These are phyloP conservation scores for Heliamphora exappendiculata DNA, from an alignment of 148 eudicot species.

Conservation along the genomic window DNA sequence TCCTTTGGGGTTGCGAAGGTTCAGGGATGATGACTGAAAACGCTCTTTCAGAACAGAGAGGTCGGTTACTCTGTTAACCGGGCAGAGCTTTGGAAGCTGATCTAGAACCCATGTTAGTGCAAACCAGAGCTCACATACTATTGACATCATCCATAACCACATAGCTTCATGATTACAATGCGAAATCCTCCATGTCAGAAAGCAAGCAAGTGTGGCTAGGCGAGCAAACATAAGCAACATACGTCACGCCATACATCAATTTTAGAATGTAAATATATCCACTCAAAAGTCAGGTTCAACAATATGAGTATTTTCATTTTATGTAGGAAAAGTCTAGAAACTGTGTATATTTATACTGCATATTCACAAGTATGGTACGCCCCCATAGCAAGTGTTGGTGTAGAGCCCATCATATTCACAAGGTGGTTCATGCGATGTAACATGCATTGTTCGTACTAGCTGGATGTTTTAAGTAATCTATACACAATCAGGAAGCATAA, in stretches of 20 bases:
- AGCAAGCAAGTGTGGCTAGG: conserved; percentile 64
- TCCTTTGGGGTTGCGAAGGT: conserved; percentile 74
- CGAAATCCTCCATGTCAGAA: conserved; percentile 74
- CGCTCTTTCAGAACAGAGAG: conserved; percentile 81
- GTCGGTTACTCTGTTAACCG: conserved; percentile 68
- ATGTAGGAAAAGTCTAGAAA: too few relatives aligned
- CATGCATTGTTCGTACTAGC: too few relatives aligned
- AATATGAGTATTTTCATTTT: too few relatives aligned
- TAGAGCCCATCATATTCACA: too few relatives aligned
- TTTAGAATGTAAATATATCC: too few relatives aligned
- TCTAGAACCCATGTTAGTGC: conserved; percentile 91
- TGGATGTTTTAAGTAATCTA: too few relatives aligned
- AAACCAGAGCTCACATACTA: conserved; percentile 88
- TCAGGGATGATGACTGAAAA: conserved; percentile 56
- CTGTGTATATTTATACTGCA: too few relatives aligned
- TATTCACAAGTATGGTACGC: too few relatives aligned
- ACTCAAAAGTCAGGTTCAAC: neutral
- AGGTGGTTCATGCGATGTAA: too few relatives aligned
- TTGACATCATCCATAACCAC: conserved; percentile 97
- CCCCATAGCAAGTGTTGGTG: too few relatives aligned
- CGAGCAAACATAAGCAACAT: conserved; percentile 76
- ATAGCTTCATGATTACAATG: conserved; percentile 90
- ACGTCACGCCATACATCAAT: conserved; percentile 10
- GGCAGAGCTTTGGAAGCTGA: conserved; percentile 90
- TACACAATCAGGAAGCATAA: too few relatives aligned